Base-by-base conservation (phyloP, 345 rosid species). In the Eucalyptus guilfoylei region DNA sequence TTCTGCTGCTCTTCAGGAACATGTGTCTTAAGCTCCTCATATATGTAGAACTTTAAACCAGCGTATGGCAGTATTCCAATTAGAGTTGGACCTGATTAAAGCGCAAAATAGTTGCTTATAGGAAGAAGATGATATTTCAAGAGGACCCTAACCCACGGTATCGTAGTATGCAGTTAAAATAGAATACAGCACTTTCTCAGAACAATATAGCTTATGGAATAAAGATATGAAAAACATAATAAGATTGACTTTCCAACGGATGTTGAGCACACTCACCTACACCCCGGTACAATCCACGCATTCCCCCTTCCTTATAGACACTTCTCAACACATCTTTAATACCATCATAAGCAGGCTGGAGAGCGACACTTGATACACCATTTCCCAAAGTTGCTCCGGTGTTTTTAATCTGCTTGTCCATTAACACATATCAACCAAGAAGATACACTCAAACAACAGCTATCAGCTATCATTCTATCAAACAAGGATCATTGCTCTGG, bases 1-100 rank as follows among this genome's bases (percentile, higher is more conserved):
- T 95, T 95, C 91, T 95, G 99, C 86, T 95, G 95, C 91, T 98
- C 98, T 92, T 97, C 98, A 85, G 99, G 99, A 88, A 98, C 99
- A 91, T 90, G 97, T n/a, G 94, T 94, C 92, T 97, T 98, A 87
- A 98, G 93, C 90, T 94, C 98, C 93, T 96, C 99, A 23, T 98
- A 98, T 86, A 98, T 90, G 85, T 96, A 98, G 95, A 98, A 98
- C 93, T 98, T 98, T 86, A 98, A 93, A 64, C 98, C 99, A 76
- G 99, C 99, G 88, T 97, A 98, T 26, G 99, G 99, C 69, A 98
- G 99, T 86, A 98, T 97, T 32, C 98, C 99, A 10, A 91, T 92
- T 88, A 98, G 94, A 24, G 99, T 97, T 85, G 99, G 99, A 91
- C 99, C 99, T 97, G 95, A 81, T 69, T 91, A 92, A 89, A 88